phyloP scores from a whole-genome alignment of 768 basidiomycete genomes.

The Pleurotus platypus region DNA sequence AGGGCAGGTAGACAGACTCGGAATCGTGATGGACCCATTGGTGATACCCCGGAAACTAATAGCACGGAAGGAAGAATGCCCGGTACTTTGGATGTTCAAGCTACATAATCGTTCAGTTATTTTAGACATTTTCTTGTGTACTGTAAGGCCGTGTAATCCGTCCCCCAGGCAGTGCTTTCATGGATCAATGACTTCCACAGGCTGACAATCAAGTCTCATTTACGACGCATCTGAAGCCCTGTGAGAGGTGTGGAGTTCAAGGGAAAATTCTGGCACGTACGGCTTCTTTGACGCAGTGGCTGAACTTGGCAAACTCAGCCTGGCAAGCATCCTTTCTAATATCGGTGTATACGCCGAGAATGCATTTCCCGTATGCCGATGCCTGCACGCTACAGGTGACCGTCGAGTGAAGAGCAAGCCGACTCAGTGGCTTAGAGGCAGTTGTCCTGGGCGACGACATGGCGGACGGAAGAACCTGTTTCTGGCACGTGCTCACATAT shows the following conservation, averaged over 20 bases:
- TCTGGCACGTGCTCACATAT: too few species aligned
- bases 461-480: neutral
- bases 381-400: slow-evolving; percentile 73
- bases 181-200: too few species aligned
- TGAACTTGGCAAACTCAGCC: slow-evolving; percentile 81
- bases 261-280: slow-evolving; percentile 41
- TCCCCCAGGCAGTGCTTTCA: neutral
- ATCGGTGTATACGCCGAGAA: slow-evolving; percentile 79
- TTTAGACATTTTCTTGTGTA: neutral
- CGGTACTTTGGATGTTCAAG: slow-evolving; percentile 1
- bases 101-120: neutral
- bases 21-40: neutral
- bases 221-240: slow-evolving; percentile 35
- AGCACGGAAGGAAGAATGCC: slow-evolving; percentile 4
- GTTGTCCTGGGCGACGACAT: slow-evolving; percentile 19
- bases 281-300: slow-evolving; percentile 72
- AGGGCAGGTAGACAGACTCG: neutral
- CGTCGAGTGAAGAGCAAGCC: slow-evolving; percentile 69
- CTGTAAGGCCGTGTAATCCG: neutral
- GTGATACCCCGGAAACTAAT: neutral
- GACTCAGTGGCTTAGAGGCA: slow-evolving; percentile 48
- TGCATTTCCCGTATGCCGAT: slow-evolving; percentile 82
- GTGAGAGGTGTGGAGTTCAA: too few species aligned
- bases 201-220: neutral
- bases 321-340: slow-evolving; percentile 81